phyloP scores from a whole-genome alignment of 2,329 filamentous ascomycete species.

The Plectosphaerella cucumerina region DNA sequence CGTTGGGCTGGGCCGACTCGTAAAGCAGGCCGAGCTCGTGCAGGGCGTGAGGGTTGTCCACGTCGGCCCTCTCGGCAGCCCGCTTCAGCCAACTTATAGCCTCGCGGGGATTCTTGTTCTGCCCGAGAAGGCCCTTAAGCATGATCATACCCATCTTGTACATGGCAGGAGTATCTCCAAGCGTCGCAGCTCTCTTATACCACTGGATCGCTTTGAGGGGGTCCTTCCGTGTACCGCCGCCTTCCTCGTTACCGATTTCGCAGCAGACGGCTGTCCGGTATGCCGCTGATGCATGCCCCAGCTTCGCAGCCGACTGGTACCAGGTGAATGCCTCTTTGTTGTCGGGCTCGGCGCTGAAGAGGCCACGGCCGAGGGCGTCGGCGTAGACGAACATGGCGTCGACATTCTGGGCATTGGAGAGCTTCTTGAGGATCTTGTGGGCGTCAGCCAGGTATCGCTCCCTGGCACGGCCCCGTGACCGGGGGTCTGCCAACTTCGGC shows the following conservation, averaged over 20 bases:
- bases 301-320: constrained; percentile 91
- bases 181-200: constrained; percentile 88
- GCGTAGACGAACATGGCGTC: constrained; percentile 94
- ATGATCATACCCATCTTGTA: constrained; percentile 98
- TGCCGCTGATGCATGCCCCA: constrained; percentile 78
- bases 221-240: constrained; percentile 87
- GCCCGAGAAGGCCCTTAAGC: constrained; percentile 89
- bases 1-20: constrained; percentile 60
- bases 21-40: constrained; percentile 77
- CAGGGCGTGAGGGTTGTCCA: constrained; percentile 89
- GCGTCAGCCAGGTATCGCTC: constrained; percentile 84
- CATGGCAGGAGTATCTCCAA: constrained; percentile 92
- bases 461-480: constrained; percentile 67
- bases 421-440: constrained; percentile 87
- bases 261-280: constrained; percentile 97
- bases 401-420: constrained; percentile 66
- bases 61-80: constrained; percentile 81
- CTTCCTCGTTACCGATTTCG: constrained; percentile 91
- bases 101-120: constrained; percentile 76
- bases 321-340: constrained; percentile 89
- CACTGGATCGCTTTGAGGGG: constrained; percentile 94
- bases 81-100: constrained; percentile 90
- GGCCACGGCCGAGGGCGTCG: constrained; percentile 80
- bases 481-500: constrained; percentile 60
- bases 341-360: constrained; percentile 74